Percentiles rank a stretch among this genome's conserved stretches.
Conservation (phyloP, 768 basidiomycete species). For the Mycena galericulata region DNA sequence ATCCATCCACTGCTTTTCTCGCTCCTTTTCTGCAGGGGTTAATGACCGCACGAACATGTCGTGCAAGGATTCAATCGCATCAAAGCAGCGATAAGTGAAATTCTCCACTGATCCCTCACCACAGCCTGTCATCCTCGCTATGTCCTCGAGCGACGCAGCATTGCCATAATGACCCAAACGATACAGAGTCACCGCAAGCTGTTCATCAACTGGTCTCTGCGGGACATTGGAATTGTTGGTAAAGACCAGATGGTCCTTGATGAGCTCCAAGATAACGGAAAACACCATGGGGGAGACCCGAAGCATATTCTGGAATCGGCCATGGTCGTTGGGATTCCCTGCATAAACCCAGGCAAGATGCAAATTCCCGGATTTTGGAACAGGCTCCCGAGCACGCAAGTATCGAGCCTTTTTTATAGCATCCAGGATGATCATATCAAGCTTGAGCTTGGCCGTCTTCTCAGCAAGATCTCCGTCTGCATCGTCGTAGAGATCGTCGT, state of each 20-base stretch:
- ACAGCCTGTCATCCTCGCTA: constrained; percentile 41
- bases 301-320: constrained; percentile 29
- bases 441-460: too few relatives aligned
- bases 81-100: constrained; percentile 44
- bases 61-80: constrained; percentile 46
- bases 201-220: constrained; percentile 44
- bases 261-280: constrained; percentile 38
- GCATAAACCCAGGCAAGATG: too few relatives aligned
- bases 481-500: background rate
- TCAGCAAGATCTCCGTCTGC: background rate
- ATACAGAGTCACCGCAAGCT: constrained; percentile 46
- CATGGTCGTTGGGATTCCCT: too few relatives aligned
- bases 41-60: constrained; percentile 43
- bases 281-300: constrained; percentile 43
- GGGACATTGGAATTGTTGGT: constrained; percentile 41
- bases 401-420: too few relatives aligned
- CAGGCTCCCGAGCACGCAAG: too few relatives aligned
- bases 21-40: constrained; percentile 47
- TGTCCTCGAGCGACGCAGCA: constrained; percentile 43
- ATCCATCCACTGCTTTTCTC: constrained; percentile 51
- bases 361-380: too few relatives aligned
- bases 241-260: constrained; percentile 45
- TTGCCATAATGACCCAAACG: constrained; percentile 46
- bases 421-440: too few relatives aligned
- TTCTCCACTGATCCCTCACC: constrained; percentile 45